Evolutionary conservation across 2,329 filamentous ascomycete genomes (phyloP).

Genomic region (Clonostachys rhizophaga): DNA sequence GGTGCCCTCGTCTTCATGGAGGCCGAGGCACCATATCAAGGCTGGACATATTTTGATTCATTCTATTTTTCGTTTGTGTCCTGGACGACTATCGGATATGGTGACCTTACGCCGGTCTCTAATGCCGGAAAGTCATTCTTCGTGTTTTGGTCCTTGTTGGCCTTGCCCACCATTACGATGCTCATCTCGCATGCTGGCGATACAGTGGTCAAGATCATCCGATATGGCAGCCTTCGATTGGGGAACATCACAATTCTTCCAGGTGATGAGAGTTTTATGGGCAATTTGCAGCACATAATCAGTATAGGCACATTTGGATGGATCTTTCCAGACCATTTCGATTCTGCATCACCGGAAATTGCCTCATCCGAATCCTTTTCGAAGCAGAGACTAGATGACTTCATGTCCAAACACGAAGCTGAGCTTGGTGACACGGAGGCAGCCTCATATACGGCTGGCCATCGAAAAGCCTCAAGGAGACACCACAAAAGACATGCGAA

Average conservation of each 20-base stretch:
- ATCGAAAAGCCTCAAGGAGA: no score
- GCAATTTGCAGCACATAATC: conserved; percentile 37
- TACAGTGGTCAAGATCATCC: conserved; percentile 65
- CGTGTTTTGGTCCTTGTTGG: conserved; percentile 86
- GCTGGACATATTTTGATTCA: conserved; percentile 72
- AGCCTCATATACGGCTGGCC: no score
- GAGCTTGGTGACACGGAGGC: not conserved
- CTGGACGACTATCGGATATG: conserved; percentile 83
- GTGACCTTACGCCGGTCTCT: conserved; percentile 71
- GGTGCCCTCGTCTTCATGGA: conserved; percentile 70
- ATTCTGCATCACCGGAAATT: not conserved
- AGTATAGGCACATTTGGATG: conserved; percentile 35
- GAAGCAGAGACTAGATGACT: not conserved
- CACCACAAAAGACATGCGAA: no score
- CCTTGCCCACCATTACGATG: conserved; percentile 83
- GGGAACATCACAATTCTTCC: conserved; percentile 59
- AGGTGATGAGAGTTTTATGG: conserved; percentile 42
- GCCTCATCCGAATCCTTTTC: not conserved
- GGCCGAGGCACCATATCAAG: conserved; percentile 46
- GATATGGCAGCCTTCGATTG: conserved; percentile 49
- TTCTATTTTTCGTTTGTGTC: conserved; percentile 85
- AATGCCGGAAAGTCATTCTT: conserved; percentile 82
- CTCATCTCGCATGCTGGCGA: conserved; percentile 80
- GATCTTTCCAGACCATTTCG: conserved; percentile 21
- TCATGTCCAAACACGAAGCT: not conserved